phyloP scores from a whole-genome alignment of 768 basidiomycete species.

The Boletus pseudopeckii region DNA sequence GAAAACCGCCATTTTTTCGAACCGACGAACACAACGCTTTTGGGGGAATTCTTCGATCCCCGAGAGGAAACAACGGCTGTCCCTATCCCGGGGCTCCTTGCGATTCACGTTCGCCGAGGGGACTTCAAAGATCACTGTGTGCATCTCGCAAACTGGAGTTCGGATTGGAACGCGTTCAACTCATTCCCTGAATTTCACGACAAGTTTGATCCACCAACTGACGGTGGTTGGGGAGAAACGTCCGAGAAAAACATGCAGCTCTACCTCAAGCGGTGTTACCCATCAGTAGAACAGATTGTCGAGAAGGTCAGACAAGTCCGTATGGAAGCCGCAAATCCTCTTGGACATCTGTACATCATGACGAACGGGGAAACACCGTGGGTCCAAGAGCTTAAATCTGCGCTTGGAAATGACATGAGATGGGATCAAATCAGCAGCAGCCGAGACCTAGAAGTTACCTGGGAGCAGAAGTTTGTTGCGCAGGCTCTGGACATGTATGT shows the following conservation, averaged over 20 bases:
- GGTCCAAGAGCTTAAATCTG: constrained; percentile 39
- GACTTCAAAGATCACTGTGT: constrained; percentile 47
- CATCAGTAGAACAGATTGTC: constrained; percentile 42
- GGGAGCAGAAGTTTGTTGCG: constrained; percentile 42
- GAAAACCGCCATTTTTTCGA: constrained; percentile 31
- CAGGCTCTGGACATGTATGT: constrained; percentile 53
- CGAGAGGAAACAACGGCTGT: constrained; percentile 2
- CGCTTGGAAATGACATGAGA: constrained; percentile 27
- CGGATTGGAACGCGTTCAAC: constrained; percentile 45
- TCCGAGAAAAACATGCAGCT: constrained; percentile 19
- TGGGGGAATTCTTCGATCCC: not conserved
- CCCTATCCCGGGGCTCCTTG: constrained; percentile 41
- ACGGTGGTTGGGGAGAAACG: constrained; percentile 16
- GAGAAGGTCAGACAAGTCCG: constrained; percentile 36
- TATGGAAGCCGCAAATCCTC: constrained; percentile 15
- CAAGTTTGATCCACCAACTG: constrained; percentile 31
- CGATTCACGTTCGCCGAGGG: constrained; percentile 50
- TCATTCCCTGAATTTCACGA: constrained; percentile 41
- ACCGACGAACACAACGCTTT: not conserved
- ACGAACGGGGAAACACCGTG: constrained; percentile 44
- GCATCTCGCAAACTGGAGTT: constrained; percentile 33
- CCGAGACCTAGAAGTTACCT: constrained; percentile 40
- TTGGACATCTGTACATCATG: constrained; percentile 44
- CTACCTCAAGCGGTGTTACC: constrained; percentile 42
- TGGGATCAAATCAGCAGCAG: constrained; percentile 45